Conservation (phyloP, 257 asterid genomes). For the Gardenia jasminoides region DNA sequence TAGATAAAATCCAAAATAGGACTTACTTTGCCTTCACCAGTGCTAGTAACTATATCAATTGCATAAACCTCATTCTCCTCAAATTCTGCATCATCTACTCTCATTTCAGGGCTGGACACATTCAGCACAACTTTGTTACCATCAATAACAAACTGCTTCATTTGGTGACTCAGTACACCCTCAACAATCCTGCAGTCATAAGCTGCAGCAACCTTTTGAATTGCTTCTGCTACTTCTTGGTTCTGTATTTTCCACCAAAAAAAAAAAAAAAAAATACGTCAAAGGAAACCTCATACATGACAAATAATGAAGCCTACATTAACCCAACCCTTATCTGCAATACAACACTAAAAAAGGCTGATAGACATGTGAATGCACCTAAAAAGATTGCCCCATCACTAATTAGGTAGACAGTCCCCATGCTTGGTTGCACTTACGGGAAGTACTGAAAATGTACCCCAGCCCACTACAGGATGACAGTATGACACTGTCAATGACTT, state of each 20-base stretch:
- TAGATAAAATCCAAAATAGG: background rate
- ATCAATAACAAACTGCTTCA: constrained; percentile 93
- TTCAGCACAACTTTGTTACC: constrained; percentile 89
- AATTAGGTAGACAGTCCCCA: background rate
- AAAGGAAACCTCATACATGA: background rate
- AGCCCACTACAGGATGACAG: background rate
- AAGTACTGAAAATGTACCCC: no score
- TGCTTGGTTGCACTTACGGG: background rate
- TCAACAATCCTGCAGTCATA: constrained; percentile 94
- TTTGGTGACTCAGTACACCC: constrained; percentile 91
- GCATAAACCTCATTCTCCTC: constrained; percentile 90
- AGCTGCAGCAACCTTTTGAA: constrained; percentile 91
- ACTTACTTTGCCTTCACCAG: constrained; percentile 93
- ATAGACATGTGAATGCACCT: background rate
- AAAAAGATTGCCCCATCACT: background rate
- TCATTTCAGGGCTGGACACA: constrained; percentile 68
- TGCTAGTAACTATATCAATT: constrained; percentile 79
- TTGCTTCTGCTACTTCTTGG: constrained; percentile 76
- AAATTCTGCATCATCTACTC: constrained; percentile 93
- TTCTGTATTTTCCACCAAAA: constrained; percentile 38
- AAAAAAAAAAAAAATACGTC: background rate
- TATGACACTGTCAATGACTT: background rate
- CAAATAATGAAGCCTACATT: background rate
- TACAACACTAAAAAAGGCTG: background rate
- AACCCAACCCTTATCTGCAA: background rate